A percentile compares a stretch with the other conserved stretches of the same genome.
phyloP scores from a whole-genome alignment of 2,329 filamentous ascomycete genomes.

The Xylaria polymorpha region DNA sequence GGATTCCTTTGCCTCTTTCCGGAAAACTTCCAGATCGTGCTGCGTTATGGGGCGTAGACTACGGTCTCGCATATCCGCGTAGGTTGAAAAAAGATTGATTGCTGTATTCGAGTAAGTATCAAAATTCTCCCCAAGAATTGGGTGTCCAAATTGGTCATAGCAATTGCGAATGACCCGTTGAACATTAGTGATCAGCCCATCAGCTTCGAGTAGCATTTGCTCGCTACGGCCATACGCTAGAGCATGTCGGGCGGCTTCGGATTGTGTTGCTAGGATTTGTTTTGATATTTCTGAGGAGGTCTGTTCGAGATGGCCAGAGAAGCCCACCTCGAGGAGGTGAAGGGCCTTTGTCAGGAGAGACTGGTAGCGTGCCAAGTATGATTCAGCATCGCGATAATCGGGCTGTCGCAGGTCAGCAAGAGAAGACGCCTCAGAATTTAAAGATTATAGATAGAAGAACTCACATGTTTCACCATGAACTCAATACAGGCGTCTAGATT shows the following conservation, averaged over 20 bases:
- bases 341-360: conserved; percentile 77
- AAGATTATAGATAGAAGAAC: conserved; percentile 46
- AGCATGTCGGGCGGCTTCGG: conserved; percentile 69
- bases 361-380: conserved; percentile 88
- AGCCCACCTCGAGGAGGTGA: conserved; percentile 70
- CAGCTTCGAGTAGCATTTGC: conserved; percentile 67
- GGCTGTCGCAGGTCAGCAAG: conserved; percentile 61
- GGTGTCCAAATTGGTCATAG: conserved; percentile 64
- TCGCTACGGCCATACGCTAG: conserved; percentile 70
- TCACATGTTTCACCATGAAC: conserved; percentile 89
- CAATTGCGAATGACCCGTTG: conserved; percentile 63
- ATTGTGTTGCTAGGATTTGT: conserved; percentile 66
- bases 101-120: conserved; percentile 66
- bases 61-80: conserved; percentile 64
- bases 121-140: conserved; percentile 57
- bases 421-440: not conserved
- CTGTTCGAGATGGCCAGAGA: conserved; percentile 63
- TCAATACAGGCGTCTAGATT: conserved; percentile 90
- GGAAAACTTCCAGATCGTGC: conserved; percentile 66
- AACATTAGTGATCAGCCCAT: conserved; percentile 66
- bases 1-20: conserved; percentile 60
- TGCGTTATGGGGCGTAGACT: conserved; percentile 65
- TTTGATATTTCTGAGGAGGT: conserved; percentile 65
- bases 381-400: conserved; percentile 85
- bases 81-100: conserved; percentile 65